Base-by-base conservation (phyloP, 371 early-diverging fungal species). In the Lichtheimia ramosa region DNA sequence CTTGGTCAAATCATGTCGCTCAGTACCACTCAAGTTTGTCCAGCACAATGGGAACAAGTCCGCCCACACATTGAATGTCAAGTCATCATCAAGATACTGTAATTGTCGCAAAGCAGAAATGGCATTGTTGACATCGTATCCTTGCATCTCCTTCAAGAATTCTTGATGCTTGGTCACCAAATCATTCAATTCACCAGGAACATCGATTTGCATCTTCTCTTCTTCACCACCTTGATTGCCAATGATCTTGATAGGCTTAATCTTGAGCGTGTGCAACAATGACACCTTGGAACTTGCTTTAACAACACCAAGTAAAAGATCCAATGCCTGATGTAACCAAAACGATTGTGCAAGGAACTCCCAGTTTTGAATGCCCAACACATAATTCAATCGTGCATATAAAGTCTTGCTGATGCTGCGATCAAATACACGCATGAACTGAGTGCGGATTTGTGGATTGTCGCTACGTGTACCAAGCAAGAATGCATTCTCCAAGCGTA, bases 321-420 rank as follows among this genome's bases (percentile, higher is more conserved):
- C 94, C 46, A 95, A 62, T 0, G 94, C 94, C 59, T 97, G 96
- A 58, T 89, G 90, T 5, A 98, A 73, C 97, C 98, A 98, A 65
- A 93, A 98, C 14, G 86, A 82, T 16, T 81, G 77, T 0, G 90
- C 83, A 14, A 98, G 77, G 56, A 80, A 86, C 51, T 97, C 97
- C 99, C 99, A 99, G 61, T 94, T 96, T 66, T 99, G 99, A 0
- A 94, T 84, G 25, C 92, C 92, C 39, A 99, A 62, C 20, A 98
- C 81, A 62, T 98, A 99, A 42, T 89, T 88, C 16, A 98, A 74
- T 0, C 99, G 83, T 16, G 85, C 71, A 58, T 83, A 76, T 5
- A 97, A 66, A 0, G 82, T 68, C 3, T 69, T 73, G 1, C 86
- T 83, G 54, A 97, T 77, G 65, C 92, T 92, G 5, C 84, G 70